Evolutionary conservation across 1,139 yeast genomes (phyloP).

Genomic region (Saccharomyces uvarum): DNA sequence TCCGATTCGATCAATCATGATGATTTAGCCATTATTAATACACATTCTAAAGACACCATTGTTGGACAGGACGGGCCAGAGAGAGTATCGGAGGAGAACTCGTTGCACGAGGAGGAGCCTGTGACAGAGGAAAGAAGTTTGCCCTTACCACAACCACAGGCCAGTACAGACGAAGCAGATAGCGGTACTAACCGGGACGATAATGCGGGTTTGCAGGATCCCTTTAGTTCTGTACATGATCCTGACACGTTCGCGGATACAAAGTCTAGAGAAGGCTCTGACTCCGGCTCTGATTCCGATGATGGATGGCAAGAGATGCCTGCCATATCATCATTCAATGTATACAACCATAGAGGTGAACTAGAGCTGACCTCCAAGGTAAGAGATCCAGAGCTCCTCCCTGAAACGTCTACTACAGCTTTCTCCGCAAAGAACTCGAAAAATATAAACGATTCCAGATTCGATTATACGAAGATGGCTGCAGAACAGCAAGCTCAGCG

Average conservation of each 20-base stretch:
- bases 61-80: neutral
- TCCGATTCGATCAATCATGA: neutral
- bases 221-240: neutral
- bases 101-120: neutral
- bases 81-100: neutral
- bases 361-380: slow-evolving; percentile 23
- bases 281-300: slow-evolving; percentile 17
- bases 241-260: neutral
- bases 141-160: neutral
- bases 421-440: slow-evolving; percentile 4
- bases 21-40: neutral
- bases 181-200: neutral
- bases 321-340: slow-evolving; percentile 49
- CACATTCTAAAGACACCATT: neutral
- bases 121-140: neutral
- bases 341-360: slow-evolving; percentile 52
- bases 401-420: slow-evolving; percentile 11
- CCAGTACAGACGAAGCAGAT: neutral
- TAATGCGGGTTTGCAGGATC: neutral
- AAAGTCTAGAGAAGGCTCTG: slow-evolving; percentile 6
- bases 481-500: slow-evolving; percentile 81
- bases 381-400: slow-evolving; percentile 5
- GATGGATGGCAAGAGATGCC: slow-evolving; percentile 52
- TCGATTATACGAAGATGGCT: slow-evolving; percentile 84
- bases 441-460: slow-evolving; percentile 30